Conservation (phyloP, 257 asterid genomes). For the Solanum paucissectum region DNA sequence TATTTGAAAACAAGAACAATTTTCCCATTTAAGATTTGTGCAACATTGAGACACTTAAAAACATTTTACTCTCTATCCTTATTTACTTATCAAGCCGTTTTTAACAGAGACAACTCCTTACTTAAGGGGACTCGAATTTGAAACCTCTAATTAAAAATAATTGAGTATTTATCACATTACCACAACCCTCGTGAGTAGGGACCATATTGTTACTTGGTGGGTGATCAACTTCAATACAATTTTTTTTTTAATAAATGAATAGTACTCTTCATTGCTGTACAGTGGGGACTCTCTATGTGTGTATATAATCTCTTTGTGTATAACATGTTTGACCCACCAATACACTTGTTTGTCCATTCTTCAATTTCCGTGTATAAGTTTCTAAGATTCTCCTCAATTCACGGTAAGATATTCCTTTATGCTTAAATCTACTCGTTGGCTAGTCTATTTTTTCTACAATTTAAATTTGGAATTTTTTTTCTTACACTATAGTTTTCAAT, state of each 20-base stretch:
- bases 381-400: background rate
- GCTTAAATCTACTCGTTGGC: background rate
- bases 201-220: background rate
- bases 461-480: background rate
- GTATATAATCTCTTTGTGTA: background rate
- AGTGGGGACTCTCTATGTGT: background rate
- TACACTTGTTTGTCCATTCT: background rate
- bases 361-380: background rate
- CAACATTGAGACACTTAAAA: background rate
- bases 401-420: background rate
- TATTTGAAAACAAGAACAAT: background rate
- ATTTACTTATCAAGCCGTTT: no score
- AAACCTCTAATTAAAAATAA: accelerated
- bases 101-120: no score
- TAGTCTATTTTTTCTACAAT: background rate
- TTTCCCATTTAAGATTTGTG: background rate
- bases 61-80: background rate
- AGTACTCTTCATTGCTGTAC: background rate
- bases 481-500: conserved; percentile 1
- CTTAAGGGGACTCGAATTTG: accelerated
- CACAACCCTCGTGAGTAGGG: accelerated
- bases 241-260: background rate
- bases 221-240: background rate
- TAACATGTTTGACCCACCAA: background rate
- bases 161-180: accelerated